A percentile compares a stretch with the other conserved stretches of the same genome.
phyloP scores from a whole-genome alignment of 257 asterid genomes.

The Plantago elongata region DNA sequence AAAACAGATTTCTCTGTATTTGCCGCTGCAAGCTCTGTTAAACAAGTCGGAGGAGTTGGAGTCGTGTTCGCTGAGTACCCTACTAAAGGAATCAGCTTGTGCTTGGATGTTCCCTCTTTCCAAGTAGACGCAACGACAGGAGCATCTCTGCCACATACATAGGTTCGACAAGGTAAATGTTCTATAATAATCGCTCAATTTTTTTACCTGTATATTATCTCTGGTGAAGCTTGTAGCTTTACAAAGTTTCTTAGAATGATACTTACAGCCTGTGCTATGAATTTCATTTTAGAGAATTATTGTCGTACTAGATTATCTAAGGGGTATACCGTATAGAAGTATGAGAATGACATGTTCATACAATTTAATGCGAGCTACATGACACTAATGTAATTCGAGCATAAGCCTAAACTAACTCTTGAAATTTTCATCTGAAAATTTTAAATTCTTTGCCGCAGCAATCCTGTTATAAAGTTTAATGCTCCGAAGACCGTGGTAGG shows the following conservation, averaged over 20 bases:
- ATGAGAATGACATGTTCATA: too few species aligned
- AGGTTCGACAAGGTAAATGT: conserved; percentile 23
- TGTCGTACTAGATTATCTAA: too few species aligned
- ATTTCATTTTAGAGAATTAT: too few species aligned
- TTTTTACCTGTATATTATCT: too few species aligned
- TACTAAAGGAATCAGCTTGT: conserved; percentile 28
- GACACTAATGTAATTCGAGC: not conserved
- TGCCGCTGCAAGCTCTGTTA: conserved; percentile 24
- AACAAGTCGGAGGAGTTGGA: conserved; percentile 29
- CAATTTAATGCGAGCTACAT: too few species aligned
- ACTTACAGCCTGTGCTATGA: too few species aligned
- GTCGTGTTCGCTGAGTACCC: conserved; percentile 25
- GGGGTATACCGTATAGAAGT: too few species aligned
- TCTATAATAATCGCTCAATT: not conserved
- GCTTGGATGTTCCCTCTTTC: conserved; percentile 33
- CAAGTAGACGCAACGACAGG: conserved; percentile 36
- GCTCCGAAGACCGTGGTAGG: conserved; percentile 35
- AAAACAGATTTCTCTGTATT: conserved; percentile 20
- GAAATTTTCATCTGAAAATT: not conserved
- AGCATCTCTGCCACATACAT: conserved; percentile 31
- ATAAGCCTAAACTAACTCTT: not conserved
- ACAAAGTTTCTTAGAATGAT: too few species aligned
- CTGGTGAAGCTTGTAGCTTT: too few species aligned
- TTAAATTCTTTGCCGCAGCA: conserved; percentile 21
- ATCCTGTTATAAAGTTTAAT: conserved; percentile 30